Evolutionary conservation across 495 filamentous ascomycete species (phyloP), one percentile per base, ranked within the genome.

Genomic region (Penicillium mononematosum): DNA sequence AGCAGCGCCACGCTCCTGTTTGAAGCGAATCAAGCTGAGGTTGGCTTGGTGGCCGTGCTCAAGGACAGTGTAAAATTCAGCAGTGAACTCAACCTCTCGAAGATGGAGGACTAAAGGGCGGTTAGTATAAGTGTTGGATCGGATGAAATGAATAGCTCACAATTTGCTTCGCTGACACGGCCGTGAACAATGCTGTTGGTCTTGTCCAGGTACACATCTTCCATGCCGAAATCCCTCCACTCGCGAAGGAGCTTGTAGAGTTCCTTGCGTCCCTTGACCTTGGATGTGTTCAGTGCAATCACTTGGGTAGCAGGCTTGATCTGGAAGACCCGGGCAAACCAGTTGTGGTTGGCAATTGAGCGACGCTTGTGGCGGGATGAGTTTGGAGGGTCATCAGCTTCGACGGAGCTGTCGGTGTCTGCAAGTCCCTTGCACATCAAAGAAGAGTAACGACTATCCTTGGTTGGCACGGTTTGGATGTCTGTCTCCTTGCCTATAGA

Each of bases 271-370:
- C 86, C 86, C 51, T 85, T 85, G 20, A 81, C 72, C 48, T 85
- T 87, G 3, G 84, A 79, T 20, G 88, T 77, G 6, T 81, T 80
- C 61, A 98, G 87, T 66, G 90, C 91, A 11, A 97, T 66, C 9
- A 86, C 78, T 50, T 82, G 81, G 27, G 75, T 84, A 0, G 87
- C 87, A 0, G 94, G 93, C 65, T 94, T 96, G 69, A 97, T 87
- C 46, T 91, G 85, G 73, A 98, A 88, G 20, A 98, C 83, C 16
- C 88, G 87, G 34, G 88, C 84, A 47, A 98, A 79, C 91, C 92
- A 96, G 56, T 88, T 94, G 57, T 87, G 79, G 56, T 74, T 75
- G 39, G 53, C 58, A 36, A 52, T 38, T 27, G 49, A 67, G 38
- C 55, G 66, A 17, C 49, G 66, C 36, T 62, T 67, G 39, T 47